Evolutionary conservation across 2,329 filamentous ascomycete genomes (phyloP), one percentile per base, ranked within the genome.

Genomic region (Aspergillus neotritici): DNA sequence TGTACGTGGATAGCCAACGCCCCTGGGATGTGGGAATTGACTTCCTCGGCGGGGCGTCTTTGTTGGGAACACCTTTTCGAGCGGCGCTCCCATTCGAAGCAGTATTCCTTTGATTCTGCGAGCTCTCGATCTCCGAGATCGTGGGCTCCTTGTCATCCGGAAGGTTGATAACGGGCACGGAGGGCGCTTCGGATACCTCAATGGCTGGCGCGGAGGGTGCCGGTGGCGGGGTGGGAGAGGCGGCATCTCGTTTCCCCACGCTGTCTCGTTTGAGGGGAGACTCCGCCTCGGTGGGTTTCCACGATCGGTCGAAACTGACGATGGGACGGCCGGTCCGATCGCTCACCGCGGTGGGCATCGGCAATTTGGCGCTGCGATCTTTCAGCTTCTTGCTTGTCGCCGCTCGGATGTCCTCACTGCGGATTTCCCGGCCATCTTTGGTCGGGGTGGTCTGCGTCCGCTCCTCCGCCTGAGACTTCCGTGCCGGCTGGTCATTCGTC

Each of bases 261-360:
- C 30, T 44, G 28, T 52, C 43, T 14, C 46, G 51, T 12, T 52
- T 46, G 4, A 52, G 52, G 37, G 57, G 58, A 7, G 59, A 49
- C 46, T 65, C 56, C 17, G 57, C 50, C 67, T 72, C 71, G 65
- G 76, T 74, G 70, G 78, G 72, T 68, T 83, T 85, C 72, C 87
- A 95, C 63, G 84, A 79, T 60, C 79, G 79, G 69, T 94, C 80
- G 76, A 97, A 97, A 77, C 91, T 97, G 76, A 97, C 91, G 74
- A 97, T 97, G 51, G 91, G 91, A 63, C 91, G 82, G 57, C 88
- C 88, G 57, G 86, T 85, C 61, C 79, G 86, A 71, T 96, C 86
- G 71, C 89, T 96, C 67, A 97, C 90, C 60, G 87, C 84, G 42
- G 86, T 87, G 52, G 91, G 91, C 60, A 85, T 91, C 21, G 90